These are phyloP conservation scores for Marasmius sp. DNA, from an alignment of 1,284 basidiomycete species.

Conservation along the genomic window DNA sequence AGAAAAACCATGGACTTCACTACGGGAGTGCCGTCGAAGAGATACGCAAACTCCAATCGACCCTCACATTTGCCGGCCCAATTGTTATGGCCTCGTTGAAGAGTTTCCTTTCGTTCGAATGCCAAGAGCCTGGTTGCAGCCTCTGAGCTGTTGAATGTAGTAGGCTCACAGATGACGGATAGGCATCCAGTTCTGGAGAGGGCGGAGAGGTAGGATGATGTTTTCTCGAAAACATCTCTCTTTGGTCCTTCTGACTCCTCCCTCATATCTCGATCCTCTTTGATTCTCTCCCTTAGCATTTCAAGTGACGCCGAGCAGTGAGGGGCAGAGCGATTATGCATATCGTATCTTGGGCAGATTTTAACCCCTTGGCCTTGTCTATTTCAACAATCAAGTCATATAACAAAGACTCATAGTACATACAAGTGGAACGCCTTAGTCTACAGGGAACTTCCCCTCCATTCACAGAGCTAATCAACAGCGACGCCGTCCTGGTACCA, in stretches of 20 bases:
- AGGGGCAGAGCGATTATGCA: background rate
- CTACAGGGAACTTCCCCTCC: constrained; percentile 5
- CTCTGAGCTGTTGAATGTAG: background rate
- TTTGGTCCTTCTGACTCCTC: background rate
- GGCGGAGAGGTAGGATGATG: constrained; percentile 1
- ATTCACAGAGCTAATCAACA: constrained; percentile 1
- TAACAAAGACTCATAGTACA: constrained; percentile 2
- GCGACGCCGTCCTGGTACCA: background rate
- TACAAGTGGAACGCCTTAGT: constrained; percentile 9
- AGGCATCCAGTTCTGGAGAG: constrained; percentile 1
- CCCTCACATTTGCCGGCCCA: constrained; percentile 11
- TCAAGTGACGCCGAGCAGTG: constrained; percentile 13
- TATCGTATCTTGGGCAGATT: constrained; percentile 13
- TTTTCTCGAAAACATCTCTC: constrained; percentile 3
- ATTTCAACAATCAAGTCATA: background rate
- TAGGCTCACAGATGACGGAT: background rate
- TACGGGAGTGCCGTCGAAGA: constrained; percentile 4
- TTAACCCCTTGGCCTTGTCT: constrained; percentile 20
- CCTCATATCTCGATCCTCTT: background rate
- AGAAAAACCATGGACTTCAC: constrained; percentile 1
- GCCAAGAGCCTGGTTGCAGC: background rate
- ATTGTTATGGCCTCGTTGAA: background rate
- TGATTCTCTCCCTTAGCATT: constrained; percentile 4
- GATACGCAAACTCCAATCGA: constrained; percentile 9
- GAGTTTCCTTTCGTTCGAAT: background rate